These are phyloP conservation scores for Geum urbanum DNA, from an alignment of 306 rosid species.

Conservation along the genomic window DNA sequence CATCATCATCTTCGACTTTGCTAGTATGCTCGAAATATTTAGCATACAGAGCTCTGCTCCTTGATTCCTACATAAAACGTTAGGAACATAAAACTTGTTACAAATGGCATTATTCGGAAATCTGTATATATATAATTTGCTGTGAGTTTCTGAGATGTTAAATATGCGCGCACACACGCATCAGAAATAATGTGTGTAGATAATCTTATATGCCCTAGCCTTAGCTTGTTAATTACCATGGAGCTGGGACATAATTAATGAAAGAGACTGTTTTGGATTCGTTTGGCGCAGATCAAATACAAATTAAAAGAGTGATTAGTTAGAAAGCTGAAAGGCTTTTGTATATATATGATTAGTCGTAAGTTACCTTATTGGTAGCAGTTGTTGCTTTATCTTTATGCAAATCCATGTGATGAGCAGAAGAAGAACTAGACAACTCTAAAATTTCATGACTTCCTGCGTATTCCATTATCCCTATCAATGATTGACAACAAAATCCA, in stretches of 20 bases:
- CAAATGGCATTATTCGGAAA: background rate
- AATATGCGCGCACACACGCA: background rate
- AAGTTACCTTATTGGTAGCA: background rate
- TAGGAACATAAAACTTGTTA: background rate
- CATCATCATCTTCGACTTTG: constrained; percentile 1
- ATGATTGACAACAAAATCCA: background rate
- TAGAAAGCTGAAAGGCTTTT: background rate
- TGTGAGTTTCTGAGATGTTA: background rate
- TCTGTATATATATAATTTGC: too few species aligned
- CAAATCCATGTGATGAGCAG: constrained; percentile 26
- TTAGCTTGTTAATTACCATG: background rate
- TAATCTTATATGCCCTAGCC: background rate
- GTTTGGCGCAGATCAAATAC: background rate
- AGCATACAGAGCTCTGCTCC: constrained; percentile 17
- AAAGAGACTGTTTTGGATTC: background rate
- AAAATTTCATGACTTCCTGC: constrained; percentile 26
- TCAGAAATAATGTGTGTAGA: background rate
- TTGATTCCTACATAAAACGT: constrained; percentile 22
- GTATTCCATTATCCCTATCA: constrained; percentile 24
- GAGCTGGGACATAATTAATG: background rate
- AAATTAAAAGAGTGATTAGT: background rate
- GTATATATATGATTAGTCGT: background rate
- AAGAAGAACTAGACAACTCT: constrained; percentile 9
- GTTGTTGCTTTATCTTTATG: constrained; percentile 28
- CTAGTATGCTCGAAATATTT: background rate